A percentile compares a stretch with the other conserved stretches of the same genome.
These are phyloP conservation scores for Pythium phragmitis DNA, from an alignment of 352 stramenopile genomes.

Conservation along the genomic window DNA sequence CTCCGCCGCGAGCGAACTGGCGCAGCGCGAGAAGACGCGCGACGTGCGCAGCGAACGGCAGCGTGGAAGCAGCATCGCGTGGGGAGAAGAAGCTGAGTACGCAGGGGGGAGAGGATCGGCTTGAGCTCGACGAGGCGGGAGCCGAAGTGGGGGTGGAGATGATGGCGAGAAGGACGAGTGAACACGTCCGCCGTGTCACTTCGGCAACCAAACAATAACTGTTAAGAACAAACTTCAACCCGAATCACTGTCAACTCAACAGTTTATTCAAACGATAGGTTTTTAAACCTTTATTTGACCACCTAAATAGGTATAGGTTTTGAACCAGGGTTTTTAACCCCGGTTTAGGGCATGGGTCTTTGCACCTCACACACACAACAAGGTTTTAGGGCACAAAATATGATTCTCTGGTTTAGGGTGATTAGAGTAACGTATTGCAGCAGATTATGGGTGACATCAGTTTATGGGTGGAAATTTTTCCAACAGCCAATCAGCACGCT, in stretches of 20 bases:
- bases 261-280: no score
- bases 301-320: no score
- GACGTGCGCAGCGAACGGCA: constrained; percentile 1
- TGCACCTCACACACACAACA: no score
- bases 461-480: no score
- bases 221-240: constrained; percentile 4
- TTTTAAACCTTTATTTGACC: no score
- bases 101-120: background rate
- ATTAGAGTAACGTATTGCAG: no score
- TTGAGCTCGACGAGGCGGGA: background rate
- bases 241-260: background rate
- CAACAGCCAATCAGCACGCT: no score
- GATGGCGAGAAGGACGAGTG: background rate
- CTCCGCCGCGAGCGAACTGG: constrained; percentile 17
- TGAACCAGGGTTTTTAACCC: no score
- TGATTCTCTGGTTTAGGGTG: no score
- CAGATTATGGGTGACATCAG: no score
- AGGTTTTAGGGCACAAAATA: no score
- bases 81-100: background rate
- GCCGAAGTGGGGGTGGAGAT: background rate
- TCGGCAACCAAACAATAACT: background rate
- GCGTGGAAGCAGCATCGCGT: constrained; percentile 14
- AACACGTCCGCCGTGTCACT: constrained; percentile 17
- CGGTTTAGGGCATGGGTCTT: no score
- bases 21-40: constrained; percentile 1